These are phyloP conservation scores for Oxytropis ochrocephala DNA, from an alignment of 306 rosid species.

Conservation along the genomic window DNA sequence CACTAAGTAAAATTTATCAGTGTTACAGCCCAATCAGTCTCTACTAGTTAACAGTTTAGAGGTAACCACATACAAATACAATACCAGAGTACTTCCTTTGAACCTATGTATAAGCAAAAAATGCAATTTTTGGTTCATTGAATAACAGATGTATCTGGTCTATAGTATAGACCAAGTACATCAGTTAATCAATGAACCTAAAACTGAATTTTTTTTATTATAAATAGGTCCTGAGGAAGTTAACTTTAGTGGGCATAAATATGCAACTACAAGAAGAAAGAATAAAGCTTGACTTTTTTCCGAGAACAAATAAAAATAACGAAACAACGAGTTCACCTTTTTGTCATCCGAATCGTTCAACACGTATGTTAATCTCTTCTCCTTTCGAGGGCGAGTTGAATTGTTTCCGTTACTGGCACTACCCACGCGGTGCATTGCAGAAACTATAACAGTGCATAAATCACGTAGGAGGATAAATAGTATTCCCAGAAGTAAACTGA, in stretches of 20 bases:
- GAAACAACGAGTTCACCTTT: slow-evolving; percentile 49
- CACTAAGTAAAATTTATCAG: slow-evolving; percentile 2
- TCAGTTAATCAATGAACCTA: too few relatives aligned
- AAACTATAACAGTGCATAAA: slow-evolving; percentile 30
- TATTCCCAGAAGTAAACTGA: slow-evolving; percentile 7
- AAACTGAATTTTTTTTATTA: too few relatives aligned
- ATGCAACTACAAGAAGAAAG: slow-evolving; percentile 12
- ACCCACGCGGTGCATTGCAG: slow-evolving; percentile 97
- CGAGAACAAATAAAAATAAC: background rate
- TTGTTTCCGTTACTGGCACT: slow-evolving; percentile 82
- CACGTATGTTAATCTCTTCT: slow-evolving; percentile 86
- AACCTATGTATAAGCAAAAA: too few relatives aligned
- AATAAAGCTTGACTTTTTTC: background rate
- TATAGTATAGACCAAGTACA: too few relatives aligned
- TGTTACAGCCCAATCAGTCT: background rate
- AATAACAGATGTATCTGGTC: too few relatives aligned
- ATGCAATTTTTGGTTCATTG: too few relatives aligned
- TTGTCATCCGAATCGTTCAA: slow-evolving; percentile 74
- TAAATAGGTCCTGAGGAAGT: too few relatives aligned
- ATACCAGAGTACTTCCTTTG: too few relatives aligned
- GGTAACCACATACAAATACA: background rate
- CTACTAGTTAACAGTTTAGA: slow-evolving; percentile 1
- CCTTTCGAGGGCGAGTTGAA: slow-evolving; percentile 89
- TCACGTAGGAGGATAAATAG: background rate
- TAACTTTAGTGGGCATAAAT: background rate